These are phyloP conservation scores for Backusella westeae DNA, from an alignment of 192 early-diverging fungal species.

Conservation along the genomic window DNA sequence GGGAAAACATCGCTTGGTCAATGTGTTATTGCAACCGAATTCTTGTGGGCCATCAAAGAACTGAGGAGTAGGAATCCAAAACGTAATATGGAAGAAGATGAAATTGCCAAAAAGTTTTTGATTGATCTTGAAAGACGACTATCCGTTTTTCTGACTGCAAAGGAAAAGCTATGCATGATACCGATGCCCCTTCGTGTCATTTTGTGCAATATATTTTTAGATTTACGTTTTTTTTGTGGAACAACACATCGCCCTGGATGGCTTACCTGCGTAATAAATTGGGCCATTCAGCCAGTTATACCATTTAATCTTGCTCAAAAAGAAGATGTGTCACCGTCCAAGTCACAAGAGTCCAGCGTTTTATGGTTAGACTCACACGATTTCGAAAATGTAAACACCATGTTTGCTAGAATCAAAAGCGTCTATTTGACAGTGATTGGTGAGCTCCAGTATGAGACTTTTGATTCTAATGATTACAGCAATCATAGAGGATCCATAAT, in stretches of 20 bases:
- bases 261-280: conserved; percentile 49
- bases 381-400: conserved; percentile 42
- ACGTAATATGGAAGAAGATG: conserved; percentile 42
- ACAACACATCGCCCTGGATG: conserved; percentile 55
- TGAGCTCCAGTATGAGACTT: conserved; percentile 8
- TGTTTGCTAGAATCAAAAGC: conserved; percentile 34
- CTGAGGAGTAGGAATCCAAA: conserved; percentile 24
- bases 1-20: conserved; percentile 54
- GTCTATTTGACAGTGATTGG: conserved; percentile 29
- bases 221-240: conserved; percentile 56
- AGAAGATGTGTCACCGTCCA: not conserved
- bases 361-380: conserved; percentile 19
- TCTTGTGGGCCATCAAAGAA: conserved; percentile 45
- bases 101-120: conserved; percentile 55
- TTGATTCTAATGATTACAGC: not conserved
- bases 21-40: conserved; percentile 48
- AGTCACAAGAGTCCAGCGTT: not conserved
- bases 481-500: not conserved
- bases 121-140: conserved; percentile 52
- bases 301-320: not conserved
- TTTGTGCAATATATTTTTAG: conserved; percentile 46
- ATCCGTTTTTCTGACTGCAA: conserved; percentile 46
- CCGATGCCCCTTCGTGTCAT: conserved; percentile 51
- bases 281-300: conserved; percentile 39
- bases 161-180: conserved; percentile 45